phyloP scores from a whole-genome alignment of 1,139 yeast species.

The Yamadazyma taylorii region DNA sequence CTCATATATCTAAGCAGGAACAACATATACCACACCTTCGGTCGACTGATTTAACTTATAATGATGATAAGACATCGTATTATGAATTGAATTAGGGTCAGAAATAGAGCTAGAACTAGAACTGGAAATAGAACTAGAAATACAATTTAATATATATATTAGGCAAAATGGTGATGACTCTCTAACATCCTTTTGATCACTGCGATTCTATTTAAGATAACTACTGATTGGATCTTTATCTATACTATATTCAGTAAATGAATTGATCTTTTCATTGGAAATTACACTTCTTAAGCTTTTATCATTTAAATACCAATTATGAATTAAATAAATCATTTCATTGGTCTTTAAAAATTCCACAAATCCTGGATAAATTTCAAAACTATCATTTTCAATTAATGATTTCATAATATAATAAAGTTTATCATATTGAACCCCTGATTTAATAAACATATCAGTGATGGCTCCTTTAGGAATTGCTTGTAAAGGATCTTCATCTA shows the following conservation, averaged over 20 bases:
- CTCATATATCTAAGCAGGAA: slow-evolving; percentile 30
- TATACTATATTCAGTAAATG: slow-evolving; percentile 37
- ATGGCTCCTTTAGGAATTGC: slow-evolving; percentile 42
- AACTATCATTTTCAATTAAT: slow-evolving; percentile 62
- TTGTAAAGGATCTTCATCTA: slow-evolving; percentile 41
- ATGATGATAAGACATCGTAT: slow-evolving; percentile 48
- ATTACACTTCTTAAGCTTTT: slow-evolving; percentile 59
- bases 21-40: slow-evolving; percentile 16
- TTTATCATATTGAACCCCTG: slow-evolving; percentile 75
- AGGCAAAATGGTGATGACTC: too few species aligned
- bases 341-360: slow-evolving; percentile 35
- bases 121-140: too few species aligned
- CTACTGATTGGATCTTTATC: slow-evolving; percentile 49
- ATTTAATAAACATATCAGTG: slow-evolving; percentile 68
- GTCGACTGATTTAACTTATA: slow-evolving; percentile 24
- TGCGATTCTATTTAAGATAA: slow-evolving; percentile 12
- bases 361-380: slow-evolving; percentile 49
- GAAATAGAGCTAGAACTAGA: too few species aligned
- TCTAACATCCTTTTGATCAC: too few species aligned
- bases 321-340: slow-evolving; percentile 64
- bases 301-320: slow-evolving; percentile 65
- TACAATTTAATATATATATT: slow-evolving; percentile 4
- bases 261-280: slow-evolving; percentile 34
- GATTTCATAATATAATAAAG: slow-evolving; percentile 68
- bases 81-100: slow-evolving; percentile 47